Conservation (phyloP, 2,329 filamentous ascomycete genomes). For the Aspergillus ustus region DNA sequence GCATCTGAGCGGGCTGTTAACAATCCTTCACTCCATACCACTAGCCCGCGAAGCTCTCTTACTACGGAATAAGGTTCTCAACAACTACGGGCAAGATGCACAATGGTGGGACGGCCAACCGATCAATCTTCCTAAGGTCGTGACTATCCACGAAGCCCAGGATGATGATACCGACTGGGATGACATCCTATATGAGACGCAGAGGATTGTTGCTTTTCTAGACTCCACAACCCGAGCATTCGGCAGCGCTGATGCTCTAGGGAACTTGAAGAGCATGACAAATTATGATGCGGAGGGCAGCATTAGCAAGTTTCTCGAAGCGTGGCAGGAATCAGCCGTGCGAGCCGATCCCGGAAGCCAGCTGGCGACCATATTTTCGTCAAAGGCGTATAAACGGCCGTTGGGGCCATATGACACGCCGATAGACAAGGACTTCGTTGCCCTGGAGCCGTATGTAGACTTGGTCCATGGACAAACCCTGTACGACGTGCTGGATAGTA, state of each 20-base stretch:
- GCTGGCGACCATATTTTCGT: slow-evolving; percentile 52
- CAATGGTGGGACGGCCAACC: slow-evolving; percentile 67
- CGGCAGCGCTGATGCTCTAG: slow-evolving; percentile 59
- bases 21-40: slow-evolving; percentile 66
- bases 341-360: slow-evolving; percentile 47
- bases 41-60: slow-evolving; percentile 62
- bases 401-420: slow-evolving; percentile 25
- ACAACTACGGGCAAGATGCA: slow-evolving; percentile 59
- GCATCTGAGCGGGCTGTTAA: slow-evolving; percentile 62
- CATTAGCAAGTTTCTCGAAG: slow-evolving; percentile 53
- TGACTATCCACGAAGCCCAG: slow-evolving; percentile 48
- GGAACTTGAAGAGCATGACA: slow-evolving; percentile 45
- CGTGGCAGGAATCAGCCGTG: slow-evolving; percentile 54
- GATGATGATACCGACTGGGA: slow-evolving; percentile 42
- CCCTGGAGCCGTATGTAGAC: slow-evolving; percentile 45
- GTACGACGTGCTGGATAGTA: slow-evolving; percentile 59
- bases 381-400: slow-evolving; percentile 47
- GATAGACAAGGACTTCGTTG: slow-evolving; percentile 40
- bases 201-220: slow-evolving; percentile 66
- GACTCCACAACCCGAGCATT: slow-evolving; percentile 63
- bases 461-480: slow-evolving; percentile 48
- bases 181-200: slow-evolving; percentile 60
- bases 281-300: slow-evolving; percentile 41
- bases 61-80: slow-evolving; percentile 48
- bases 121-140: slow-evolving; percentile 55